Evolutionary conservation across 768 basidiomycete genomes (phyloP), one percentile per base, ranked within the genome.

Genomic region (Coprinopsis strossmayeri): DNA sequence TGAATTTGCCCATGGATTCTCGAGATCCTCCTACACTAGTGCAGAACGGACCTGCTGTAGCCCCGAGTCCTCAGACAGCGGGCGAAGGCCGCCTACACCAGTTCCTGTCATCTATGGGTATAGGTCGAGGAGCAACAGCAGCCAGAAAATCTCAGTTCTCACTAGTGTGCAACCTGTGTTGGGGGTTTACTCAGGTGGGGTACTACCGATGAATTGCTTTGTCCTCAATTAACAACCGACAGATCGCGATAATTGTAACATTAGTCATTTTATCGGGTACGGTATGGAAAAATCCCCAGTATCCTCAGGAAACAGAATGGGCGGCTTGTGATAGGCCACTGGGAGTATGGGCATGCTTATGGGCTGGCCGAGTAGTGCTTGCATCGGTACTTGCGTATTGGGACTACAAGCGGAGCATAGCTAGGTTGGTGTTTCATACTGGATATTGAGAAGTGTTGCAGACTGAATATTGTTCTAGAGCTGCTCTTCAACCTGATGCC

Each of bases 291-390:
- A 83, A 78, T 53, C 77, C 76, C 2, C 68, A 62, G 0, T 40
- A 68, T 30, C 59, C 63, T 2, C 53, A 48, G 2, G 46, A 67
- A 34, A 73, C 69, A 41, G 84, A 87, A 64, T 84, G 84, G 71
- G 55, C 64, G 21, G 81, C 81, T 0, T 87, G 85, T 54, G 70
- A 70, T 37, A 72, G 78, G 15, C 84, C 85, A 5, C 61, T 87
- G 21, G 85, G 86, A 4, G 64, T 70, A 1, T 87, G 84, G 85
- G 75, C 81, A 45, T 69, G 72, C 28, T 65, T 87, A 3, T 87
- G 85, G 85, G 60, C 81, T 21, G 65, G 72, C 17, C 70, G 81
- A 45, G 75, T 76, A 1, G 59, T 69, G 10, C 56, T 84, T 28
- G 76, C 78, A 7, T 66, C 71, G 30, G 55, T 58, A 23, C 56